These are phyloP conservation scores for Mucor sp. DNA, from an alignment of 371 early-diverging fungal genomes.

Conservation along the genomic window DNA sequence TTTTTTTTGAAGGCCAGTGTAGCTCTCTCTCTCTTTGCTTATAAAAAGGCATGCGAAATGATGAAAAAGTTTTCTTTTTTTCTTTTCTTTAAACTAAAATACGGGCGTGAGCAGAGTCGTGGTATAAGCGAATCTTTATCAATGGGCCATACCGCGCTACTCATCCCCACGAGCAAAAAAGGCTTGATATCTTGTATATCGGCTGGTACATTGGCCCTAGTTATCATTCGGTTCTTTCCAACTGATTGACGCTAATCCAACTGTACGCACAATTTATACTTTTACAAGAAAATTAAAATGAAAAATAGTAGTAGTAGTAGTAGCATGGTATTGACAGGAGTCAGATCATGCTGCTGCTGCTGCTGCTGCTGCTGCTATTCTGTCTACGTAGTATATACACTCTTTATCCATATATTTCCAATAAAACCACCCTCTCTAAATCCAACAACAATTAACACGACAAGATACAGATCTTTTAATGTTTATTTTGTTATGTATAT, in stretches of 20 bases:
- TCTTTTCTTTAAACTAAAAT: constrained; percentile 12
- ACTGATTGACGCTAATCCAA: constrained; percentile 33
- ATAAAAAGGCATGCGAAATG: neutral
- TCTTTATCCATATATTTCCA: neutral
- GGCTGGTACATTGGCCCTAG: constrained; percentile 30
- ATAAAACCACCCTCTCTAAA: neutral
- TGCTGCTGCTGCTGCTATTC: too few relatives aligned
- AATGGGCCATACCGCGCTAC: constrained; percentile 43
- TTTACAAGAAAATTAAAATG: constrained; percentile 11
- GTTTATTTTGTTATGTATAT: neutral
- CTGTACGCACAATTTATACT: constrained; percentile 19
- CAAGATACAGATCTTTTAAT: neutral
- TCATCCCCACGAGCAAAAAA: constrained; percentile 31
- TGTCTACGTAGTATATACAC: neutral
- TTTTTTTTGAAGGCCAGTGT: neutral
- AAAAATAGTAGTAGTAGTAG: too few relatives aligned
- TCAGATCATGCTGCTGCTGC: too few relatives aligned
- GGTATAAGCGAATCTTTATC: constrained; percentile 39
- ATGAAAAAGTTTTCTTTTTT: constrained; percentile 16
- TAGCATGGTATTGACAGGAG: too few relatives aligned
- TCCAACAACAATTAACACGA: neutral
- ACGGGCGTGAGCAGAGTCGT: constrained; percentile 46
- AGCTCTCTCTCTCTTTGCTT: neutral
- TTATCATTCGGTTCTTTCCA: constrained; percentile 19
- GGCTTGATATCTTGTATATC: constrained; percentile 21